Conservation (phyloP, 2,329 filamentous ascomycete species). For the Arthrinium phaeospermum region DNA sequence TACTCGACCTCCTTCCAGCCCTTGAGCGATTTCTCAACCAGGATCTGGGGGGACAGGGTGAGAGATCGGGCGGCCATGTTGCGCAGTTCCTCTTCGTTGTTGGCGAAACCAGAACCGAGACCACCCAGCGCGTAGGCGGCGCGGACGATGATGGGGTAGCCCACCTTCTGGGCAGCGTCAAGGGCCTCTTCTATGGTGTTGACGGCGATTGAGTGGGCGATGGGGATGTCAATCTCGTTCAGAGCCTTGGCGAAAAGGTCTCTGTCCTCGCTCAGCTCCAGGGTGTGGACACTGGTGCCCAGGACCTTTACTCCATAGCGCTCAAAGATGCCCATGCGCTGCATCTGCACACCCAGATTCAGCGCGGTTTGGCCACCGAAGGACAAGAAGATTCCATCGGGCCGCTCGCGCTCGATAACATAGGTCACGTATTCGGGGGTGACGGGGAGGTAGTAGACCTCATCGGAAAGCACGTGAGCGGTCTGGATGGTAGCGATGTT, state of each 20-base stretch:
- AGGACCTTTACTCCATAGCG: slow-evolving; percentile 95
- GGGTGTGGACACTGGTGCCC: slow-evolving; percentile 90
- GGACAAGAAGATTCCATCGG: slow-evolving; percentile 95
- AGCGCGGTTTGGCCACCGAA: slow-evolving; percentile 98
- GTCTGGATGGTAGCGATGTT: slow-evolving; percentile 99
- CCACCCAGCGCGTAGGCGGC: slow-evolving; percentile 96
- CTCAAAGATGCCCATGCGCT: slow-evolving; percentile 93
- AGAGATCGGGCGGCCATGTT: slow-evolving; percentile 93
- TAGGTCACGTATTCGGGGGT: slow-evolving; percentile 97
- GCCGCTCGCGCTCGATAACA: slow-evolving; percentile 94
- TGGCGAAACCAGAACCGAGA: slow-evolving; percentile 94
- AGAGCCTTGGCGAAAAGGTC: slow-evolving; percentile 95
- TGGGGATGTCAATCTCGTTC: slow-evolving; percentile 96
- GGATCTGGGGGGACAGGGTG: slow-evolving; percentile 91
- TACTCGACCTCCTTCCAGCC: slow-evolving; percentile 99
- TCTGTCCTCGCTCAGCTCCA: slow-evolving; percentile 94
- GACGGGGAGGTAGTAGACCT: slow-evolving; percentile 97
- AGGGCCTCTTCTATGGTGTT: slow-evolving; percentile 90
- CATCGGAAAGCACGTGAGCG: slow-evolving; percentile 92
- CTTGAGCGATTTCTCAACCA: slow-evolving; percentile 98
- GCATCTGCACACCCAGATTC: slow-evolving; percentile 96
- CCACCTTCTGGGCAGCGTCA: slow-evolving; percentile 82
- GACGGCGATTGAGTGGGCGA: slow-evolving; percentile 94
- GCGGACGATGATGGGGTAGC: slow-evolving; percentile 97
- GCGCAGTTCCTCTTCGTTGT: slow-evolving; percentile 90